Base-by-base conservation (phyloP, 192 early-diverging fungal species). In the Entomortierella parvispora region DNA sequence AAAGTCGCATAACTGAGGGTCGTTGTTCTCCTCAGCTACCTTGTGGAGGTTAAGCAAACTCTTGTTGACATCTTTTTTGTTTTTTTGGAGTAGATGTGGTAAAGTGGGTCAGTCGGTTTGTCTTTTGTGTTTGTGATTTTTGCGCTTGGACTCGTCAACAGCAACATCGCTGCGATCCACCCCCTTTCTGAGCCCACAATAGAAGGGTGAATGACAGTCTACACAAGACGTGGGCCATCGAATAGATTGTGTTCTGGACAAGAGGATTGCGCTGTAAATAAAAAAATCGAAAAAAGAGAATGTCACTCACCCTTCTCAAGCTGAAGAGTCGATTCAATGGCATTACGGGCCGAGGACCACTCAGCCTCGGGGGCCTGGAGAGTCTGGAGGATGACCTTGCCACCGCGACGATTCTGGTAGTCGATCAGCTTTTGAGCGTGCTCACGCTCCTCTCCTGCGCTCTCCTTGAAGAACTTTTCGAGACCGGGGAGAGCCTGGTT, bases 331-430 rank as follows among this genome's bases (percentile, higher is more conserved):
- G 83, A 82, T 65, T 88, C 87, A 45, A 88, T 74, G 26, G 87
- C 87, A 34, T 88, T 83, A 51, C 82, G 84, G 52, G 87, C 85
- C 32, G 87, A 86, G 32, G 63, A 72, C 87, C 87, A 88, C 25
- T 88, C 83, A 46, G 66, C 46, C 64, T 83, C 78, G 26, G 86
- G 86, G 26, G 86, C 86, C 68, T 85, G 71, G 23, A 87, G 75
- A 17, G 80, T 69, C 50, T 81, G 71, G 31, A 87, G 68, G 43
- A 87, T 55, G 25, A 87, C 86, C 52, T 71, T 82, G 42, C 87
- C 87, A 44, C 87, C 87, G 62, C 87, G 83, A 32, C 80, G 81
- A 43, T 83, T 86, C 63, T 83, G 84, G 51, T 88, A 88, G 32
- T 88, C 55, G 23, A 85, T 82, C 47, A 85, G 51, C 49, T 77